phyloP scores from a whole-genome alignment of 176 grass and related monocot genomes.

The Lolium perenne region DNA sequence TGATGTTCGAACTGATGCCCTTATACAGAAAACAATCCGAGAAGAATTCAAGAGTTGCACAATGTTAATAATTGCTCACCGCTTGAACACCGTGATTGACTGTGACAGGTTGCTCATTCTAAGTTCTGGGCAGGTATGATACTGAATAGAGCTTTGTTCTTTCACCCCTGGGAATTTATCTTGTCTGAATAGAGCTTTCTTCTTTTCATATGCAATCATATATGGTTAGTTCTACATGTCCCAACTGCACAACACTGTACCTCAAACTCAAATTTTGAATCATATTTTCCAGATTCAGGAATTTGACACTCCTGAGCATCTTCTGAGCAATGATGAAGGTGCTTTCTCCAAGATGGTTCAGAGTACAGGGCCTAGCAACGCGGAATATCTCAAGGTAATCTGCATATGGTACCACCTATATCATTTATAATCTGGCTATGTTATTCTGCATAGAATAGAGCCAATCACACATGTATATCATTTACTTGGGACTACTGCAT shows the following conservation, averaged over 20 bases:
- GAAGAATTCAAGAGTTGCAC: conserved; percentile 99
- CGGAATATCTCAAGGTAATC: conserved; percentile 91
- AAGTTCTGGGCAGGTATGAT: conserved; percentile 76
- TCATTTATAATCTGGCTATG: conserved; percentile 4
- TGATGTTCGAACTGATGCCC: conserved; percentile 97
- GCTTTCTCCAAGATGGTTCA: conserved; percentile 99
- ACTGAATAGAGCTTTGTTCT: conserved; percentile 23
- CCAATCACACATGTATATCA: no score
- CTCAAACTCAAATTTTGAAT: conserved; percentile 18
- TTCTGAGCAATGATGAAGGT: conserved; percentile 81
- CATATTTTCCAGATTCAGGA: conserved; percentile 76
- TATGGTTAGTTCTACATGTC: background rate
- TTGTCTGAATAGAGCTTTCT: conserved; percentile 11
- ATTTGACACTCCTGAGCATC: conserved; percentile 87
- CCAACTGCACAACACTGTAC: background rate
- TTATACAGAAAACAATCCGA: conserved; percentile 98
- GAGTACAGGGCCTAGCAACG: conserved; percentile 92
- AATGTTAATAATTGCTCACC: conserved; percentile 96
- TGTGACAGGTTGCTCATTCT: conserved; percentile 93
- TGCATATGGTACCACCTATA: background rate
- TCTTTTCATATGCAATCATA: background rate
- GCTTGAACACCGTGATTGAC: conserved; percentile 96
- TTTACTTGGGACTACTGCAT: background rate
- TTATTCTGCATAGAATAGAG: background rate
- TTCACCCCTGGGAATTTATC: conserved; percentile 20